Evolutionary conservation across 345 rosid species (phyloP), one percentile per base, ranked within the genome.

Genomic region (Mallotus nudiflorus): DNA sequence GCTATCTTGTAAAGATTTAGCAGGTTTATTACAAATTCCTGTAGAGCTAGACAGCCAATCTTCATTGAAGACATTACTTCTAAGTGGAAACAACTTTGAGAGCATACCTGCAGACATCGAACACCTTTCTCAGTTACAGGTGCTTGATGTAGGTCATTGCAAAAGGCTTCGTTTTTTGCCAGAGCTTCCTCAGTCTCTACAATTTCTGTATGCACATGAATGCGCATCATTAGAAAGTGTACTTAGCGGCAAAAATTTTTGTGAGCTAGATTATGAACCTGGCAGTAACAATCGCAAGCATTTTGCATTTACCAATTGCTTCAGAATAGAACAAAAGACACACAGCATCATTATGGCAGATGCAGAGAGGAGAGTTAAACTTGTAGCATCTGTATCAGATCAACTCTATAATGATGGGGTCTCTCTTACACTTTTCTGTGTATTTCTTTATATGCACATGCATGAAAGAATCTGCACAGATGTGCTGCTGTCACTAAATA

Each of bases 251-350:
- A 33, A 57, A 31, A 2, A 31, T 18, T n/a, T 31, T 18, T 31
- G 11, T 29, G 22, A 18, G 24, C 24, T 31, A 57, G n/a, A 57
- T 57, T 57, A 29, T 18, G 24, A 31, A 24, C 63, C 3, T 33
- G 45, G 11, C 15, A n/a, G 5, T 35, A 4, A 25, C 20, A 33
- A 59, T 59, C 4, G 33, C 63, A 59, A 19, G 44, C 24, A 59
- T 59, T 59, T 57, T 57, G 1, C 62, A 18, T 57, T 57, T 31
- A 57, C 62, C 42, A 59, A 59, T 33, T 59, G 44, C 63, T 33
- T 59, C 63, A 59, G 12, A 35, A 59, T 59, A 9, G n/a, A 19
- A 59, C 37, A 3, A 33, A 33, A 33, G 37, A 6, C 37, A 33
- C 63, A 18, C 7, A 16, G 16, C 39, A 33, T 20, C 37, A 28